Evolutionary conservation across 176 grass and related monocot species (phyloP), one percentile per base, ranked within the genome.

Genomic region (Eragrostis curvula): DNA sequence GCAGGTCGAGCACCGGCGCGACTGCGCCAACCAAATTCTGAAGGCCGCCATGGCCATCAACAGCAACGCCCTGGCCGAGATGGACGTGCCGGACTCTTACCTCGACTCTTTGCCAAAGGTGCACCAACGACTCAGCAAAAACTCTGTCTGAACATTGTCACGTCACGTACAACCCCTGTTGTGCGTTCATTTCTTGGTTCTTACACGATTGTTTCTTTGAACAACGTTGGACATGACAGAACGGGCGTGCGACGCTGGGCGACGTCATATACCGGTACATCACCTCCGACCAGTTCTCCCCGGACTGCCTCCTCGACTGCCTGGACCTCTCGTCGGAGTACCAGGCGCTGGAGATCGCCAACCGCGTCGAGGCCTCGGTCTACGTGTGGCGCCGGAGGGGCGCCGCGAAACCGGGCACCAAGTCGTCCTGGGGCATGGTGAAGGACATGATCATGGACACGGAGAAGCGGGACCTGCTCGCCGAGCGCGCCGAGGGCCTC

Each of bases 41-140:
- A 99, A 99, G 91, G 97, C 97, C 28, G 85, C 91, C 74, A 90
- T 96, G 85, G 91, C 97, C 59, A 99, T 96, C 60, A 99, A 99
- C 73, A 90, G 91, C 87, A 92, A 90, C 66, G 85, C 91, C 52
- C 28, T 99, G 71, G 91, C 89, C 28, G 97, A 99, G 59, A 99
- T 99, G 90, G 97, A 94, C 64, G 85, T 99, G 39, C 97, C 97
- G 9, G 89, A 89, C 14, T 96, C 89, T 23, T 96, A 94, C 88
- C 79, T 94, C 21, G 85, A 88, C 73, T 90, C 93, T 0, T 72
- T 99, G 27, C 97, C 93, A 5, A 99, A 96, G 96, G 96, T 98
- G 49, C 43, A 2, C 7, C 24, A 10, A 74, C 9, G 7, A 5
- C 29, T 53, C 3, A 9, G 51, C 73, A 49, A 21, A 6, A 3